Base-by-base conservation (phyloP, 352 stramenopile genomes). In the Pythium monospermum region DNA sequence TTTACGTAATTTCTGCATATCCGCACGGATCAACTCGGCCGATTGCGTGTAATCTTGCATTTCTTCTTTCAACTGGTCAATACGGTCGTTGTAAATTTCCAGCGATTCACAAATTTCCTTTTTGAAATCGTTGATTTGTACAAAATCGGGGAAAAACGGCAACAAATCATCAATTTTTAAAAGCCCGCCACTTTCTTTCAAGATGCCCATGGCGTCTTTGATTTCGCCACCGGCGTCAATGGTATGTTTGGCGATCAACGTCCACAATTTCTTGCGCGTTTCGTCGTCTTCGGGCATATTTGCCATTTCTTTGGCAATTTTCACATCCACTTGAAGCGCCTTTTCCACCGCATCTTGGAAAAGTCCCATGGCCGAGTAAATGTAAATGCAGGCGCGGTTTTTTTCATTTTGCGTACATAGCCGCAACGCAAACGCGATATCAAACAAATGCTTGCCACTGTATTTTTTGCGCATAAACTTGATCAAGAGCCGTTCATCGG, bases 81-180 rank as follows among this genome's bases (percentile, higher is more conserved):
- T 97, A 46, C 82, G 82, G 53, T 93, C 77, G 60, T 94, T 94
- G 68, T 96, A 96, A 6, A 91, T 67, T 50, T 97, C 83, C 4
- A 98, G 71, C 19, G 83, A 95, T 44, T 94, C 79, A 50, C 87
- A 97, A 61, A 98, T 97, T 59, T 97, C 86, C 58, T 95, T 94
- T 68, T 98, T 97, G 64, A 98, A 97, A 45, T 94, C 81, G 61
- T 97, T 96, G 55, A 98, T 97, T 38, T 96, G 83, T 21, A 96
- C 87, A 66, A 98, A 97, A 53, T 98, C 92, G 4, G 92, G 92
- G 60, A 98, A 96, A 61, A 96, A 97, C 15, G 91, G 87, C 41
- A 98, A 55, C 23, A 98, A 94, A 49, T 98, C 92, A 56, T 98
- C 90, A 45, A 98, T 97, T 67, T 92, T 93, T 18, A 98, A 58